phyloP scores from a whole-genome alignment of 768 basidiomycete genomes.

The Auriscalpium microsporum region DNA sequence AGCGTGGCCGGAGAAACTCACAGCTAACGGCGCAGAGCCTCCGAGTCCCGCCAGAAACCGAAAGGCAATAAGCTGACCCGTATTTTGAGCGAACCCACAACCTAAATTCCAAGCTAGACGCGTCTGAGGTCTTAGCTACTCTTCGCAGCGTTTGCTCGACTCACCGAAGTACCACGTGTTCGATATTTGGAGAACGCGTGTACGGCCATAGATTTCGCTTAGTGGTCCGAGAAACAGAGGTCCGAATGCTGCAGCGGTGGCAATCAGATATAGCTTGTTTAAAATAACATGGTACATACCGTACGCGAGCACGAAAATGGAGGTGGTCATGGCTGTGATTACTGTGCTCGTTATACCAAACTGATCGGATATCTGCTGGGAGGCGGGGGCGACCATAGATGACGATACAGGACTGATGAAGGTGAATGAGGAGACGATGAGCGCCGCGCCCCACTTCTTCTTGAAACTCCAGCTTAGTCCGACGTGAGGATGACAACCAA shows the following conservation, averaged over 20 bases:
- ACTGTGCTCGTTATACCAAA: slow-evolving; percentile 47
- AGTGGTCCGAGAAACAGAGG: slow-evolving; percentile 47
- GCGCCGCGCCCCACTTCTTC: slow-evolving; percentile 30
- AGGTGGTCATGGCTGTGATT: slow-evolving; percentile 45
- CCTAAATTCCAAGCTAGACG: slow-evolving; percentile 46
- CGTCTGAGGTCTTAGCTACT: neutral
- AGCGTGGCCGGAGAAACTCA: neutral
- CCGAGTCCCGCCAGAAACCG: slow-evolving; percentile 64
- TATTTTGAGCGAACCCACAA: slow-evolving; percentile 50
- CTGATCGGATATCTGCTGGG: slow-evolving; percentile 36
- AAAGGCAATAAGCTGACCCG: slow-evolving; percentile 15
- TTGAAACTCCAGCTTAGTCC: slow-evolving; percentile 4
- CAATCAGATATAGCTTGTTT: no score
- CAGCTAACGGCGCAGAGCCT: slow-evolving; percentile 59
- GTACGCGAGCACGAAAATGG: slow-evolving; percentile 44
- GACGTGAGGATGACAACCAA: neutral
- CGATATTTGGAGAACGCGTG: slow-evolving; percentile 47
- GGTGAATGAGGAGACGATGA: slow-evolving; percentile 54
- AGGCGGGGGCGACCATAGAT: slow-evolving; percentile 66
- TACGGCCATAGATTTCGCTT: slow-evolving; percentile 65
- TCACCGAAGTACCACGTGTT: slow-evolving; percentile 63
- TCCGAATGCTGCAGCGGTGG: slow-evolving; percentile 34
- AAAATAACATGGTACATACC: slow-evolving; percentile 25
- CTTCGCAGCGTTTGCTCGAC: slow-evolving; percentile 1
- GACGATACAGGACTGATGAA: slow-evolving; percentile 64